These are phyloP conservation scores for Akebia trifoliata DNA, from an alignment of 164 flowering plant genomes.

Conservation along the genomic window DNA sequence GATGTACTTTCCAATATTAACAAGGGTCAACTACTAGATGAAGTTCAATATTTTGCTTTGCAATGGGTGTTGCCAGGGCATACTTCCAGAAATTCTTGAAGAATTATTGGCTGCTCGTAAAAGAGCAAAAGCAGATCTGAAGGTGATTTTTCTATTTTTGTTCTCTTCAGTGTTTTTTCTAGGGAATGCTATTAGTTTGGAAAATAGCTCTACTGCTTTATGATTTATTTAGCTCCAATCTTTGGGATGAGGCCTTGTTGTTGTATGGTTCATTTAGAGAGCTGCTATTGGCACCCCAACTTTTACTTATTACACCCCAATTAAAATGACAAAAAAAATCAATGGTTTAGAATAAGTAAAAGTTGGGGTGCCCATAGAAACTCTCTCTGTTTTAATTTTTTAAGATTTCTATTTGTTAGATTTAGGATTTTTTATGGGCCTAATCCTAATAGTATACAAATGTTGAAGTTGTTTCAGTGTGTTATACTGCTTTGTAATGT, in stretches of 20 bases:
- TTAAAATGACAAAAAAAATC: no score
- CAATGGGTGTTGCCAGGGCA: constrained; percentile 53
- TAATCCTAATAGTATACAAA: no score
- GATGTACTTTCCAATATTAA: constrained; percentile 1
- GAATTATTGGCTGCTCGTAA: constrained; percentile 90
- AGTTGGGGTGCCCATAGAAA: no score
- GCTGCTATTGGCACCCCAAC: no score
- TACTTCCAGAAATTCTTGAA: constrained; percentile 97
- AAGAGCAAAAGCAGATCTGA: constrained; percentile 94
- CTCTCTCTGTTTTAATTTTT: no score
- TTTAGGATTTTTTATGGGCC: no score
- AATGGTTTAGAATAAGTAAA: no score
- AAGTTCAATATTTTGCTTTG: background rate
- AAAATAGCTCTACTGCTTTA: background rate
- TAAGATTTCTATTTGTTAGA: no score
- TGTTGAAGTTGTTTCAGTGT: no score
- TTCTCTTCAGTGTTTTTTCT: background rate
- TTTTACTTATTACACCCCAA: no score
- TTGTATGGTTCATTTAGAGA: constrained; percentile 6
- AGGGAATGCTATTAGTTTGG: background rate
- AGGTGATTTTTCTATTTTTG: constrained; percentile 39
- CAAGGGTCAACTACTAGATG: background rate
- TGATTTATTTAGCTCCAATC: background rate
- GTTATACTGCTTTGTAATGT: no score
- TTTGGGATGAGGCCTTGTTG: no score